A percentile compares a stretch with the other conserved stretches of the same genome.
Conservation (phyloP, 495 filamentous ascomycete species). For the Baudoinia panamericana region DNA sequence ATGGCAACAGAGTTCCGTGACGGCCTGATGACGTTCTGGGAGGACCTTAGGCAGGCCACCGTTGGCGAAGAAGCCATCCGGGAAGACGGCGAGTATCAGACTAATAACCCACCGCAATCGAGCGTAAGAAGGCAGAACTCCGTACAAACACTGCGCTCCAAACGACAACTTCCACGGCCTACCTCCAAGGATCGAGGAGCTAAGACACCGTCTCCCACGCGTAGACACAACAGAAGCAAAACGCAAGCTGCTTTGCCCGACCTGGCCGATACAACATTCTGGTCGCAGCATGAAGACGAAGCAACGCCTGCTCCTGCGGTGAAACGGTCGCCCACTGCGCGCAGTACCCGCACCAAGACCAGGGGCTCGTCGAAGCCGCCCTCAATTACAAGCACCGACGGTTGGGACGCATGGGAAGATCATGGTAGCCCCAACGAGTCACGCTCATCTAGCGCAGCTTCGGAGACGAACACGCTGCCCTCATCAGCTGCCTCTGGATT, state of each 20-base stretch:
- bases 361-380: slow-evolving; percentile 8
- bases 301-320: slow-evolving; percentile 18
- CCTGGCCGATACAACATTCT: slow-evolving; percentile 23
- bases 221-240: slow-evolving; percentile 6
- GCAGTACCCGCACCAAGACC: slow-evolving; percentile 9
- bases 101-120: not conserved
- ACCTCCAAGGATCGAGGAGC: slow-evolving; percentile 4
- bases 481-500: slow-evolving; percentile 19
- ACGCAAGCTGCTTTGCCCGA: slow-evolving; percentile 10
- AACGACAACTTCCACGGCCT: slow-evolving; percentile 6
- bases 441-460: slow-evolving; percentile 14
- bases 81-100: not conserved
- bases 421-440: slow-evolving; percentile 1
- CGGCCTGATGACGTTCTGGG: slow-evolving; percentile 92
- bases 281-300: slow-evolving; percentile 26
- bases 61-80: slow-evolving; percentile 71
- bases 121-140: slow-evolving; percentile 5
- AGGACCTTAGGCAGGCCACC: slow-evolving; percentile 87
- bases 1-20: slow-evolving; percentile 81
- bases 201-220: slow-evolving; percentile 4
- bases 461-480: slow-evolving; percentile 16
- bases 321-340: slow-evolving; percentile 18
- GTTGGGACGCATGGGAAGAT: slow-evolving; percentile 29
- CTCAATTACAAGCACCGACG: slow-evolving; percentile 7
- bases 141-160: slow-evolving; percentile 1